phyloP scores from a whole-genome alignment of 495 filamentous ascomycete species.

The Xylaria venustula region DNA sequence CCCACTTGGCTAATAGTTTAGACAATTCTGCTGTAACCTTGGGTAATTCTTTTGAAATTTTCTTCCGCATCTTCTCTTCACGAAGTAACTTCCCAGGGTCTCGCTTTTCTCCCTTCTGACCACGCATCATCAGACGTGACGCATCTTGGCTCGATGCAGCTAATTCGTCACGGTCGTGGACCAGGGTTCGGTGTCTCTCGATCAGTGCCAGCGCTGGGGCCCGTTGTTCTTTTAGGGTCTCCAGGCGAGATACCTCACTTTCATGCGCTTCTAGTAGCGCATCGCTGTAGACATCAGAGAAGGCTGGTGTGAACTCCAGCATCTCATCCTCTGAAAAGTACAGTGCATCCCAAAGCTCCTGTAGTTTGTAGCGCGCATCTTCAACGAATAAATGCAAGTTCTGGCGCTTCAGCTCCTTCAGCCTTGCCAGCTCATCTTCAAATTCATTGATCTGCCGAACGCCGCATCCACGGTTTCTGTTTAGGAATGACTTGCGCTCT shows the following conservation, averaged over 20 bases:
- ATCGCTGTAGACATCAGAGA: constrained; percentile 85
- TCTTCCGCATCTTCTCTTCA: constrained; percentile 98
- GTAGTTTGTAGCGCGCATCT: constrained; percentile 82
- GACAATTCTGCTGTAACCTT: constrained; percentile 82
- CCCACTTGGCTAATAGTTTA: constrained; percentile 81
- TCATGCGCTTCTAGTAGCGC: constrained; percentile 87
- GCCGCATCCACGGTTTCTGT: constrained; percentile 68
- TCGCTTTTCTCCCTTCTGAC: constrained; percentile 83
- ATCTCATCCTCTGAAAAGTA: constrained; percentile 98
- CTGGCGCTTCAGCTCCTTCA: constrained; percentile 91
- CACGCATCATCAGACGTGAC: constrained; percentile 83
- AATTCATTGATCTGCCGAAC: constrained; percentile 89
- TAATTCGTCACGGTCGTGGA: constrained; percentile 85
- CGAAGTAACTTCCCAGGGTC: constrained; percentile 92
- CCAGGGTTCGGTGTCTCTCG: constrained; percentile 77
- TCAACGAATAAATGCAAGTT: constrained; percentile 95
- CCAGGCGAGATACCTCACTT: constrained; percentile 77
- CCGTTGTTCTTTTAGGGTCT: constrained; percentile 82
- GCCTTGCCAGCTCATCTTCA: constrained; percentile 78
- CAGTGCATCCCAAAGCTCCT: constrained; percentile 90
- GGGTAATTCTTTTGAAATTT: constrained; percentile 91
- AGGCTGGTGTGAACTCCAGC: constrained; percentile 93
- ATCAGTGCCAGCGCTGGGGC: constrained; percentile 78
- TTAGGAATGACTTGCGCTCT: constrained; percentile 80
- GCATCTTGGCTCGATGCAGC: constrained; percentile 89